Percentiles rank a stretch among this genome's conserved stretches.
phyloP scores from a whole-genome alignment of 768 basidiomycete species.

The Boletales sp. region DNA sequence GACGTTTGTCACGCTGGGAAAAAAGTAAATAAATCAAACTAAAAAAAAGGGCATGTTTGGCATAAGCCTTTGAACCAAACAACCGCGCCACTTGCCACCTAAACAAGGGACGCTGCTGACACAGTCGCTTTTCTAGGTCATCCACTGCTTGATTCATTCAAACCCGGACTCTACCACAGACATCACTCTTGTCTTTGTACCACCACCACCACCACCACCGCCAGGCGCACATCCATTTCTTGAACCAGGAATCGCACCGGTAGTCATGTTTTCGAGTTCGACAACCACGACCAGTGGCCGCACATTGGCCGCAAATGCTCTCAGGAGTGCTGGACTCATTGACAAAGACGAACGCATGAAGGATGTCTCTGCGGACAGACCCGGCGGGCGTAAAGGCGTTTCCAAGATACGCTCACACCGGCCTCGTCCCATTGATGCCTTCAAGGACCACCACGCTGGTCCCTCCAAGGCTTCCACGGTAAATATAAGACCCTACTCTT shows the following conservation, averaged over 20 bases:
- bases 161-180: constrained; percentile 7
- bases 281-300: constrained; percentile 57
- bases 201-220: constrained; percentile 15
- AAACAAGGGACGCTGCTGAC: constrained; percentile 23
- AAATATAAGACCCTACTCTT: constrained; percentile 50
- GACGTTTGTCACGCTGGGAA: constrained; percentile 17
- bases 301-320: constrained; percentile 55
- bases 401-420: constrained; percentile 60
- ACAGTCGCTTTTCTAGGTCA: constrained; percentile 17
- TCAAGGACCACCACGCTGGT: constrained; percentile 47
- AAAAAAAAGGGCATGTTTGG: constrained; percentile 19
- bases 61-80: constrained; percentile 24
- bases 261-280: constrained; percentile 55
- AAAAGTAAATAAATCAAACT: not conserved
- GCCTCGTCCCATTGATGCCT: constrained; percentile 54
- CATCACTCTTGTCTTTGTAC: constrained; percentile 17
- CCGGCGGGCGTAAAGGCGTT: constrained; percentile 70
- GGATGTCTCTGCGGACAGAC: constrained; percentile 58
- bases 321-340: constrained; percentile 71
- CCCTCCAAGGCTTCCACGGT: constrained; percentile 57
- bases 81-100: constrained; percentile 16
- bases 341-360: constrained; percentile 76
- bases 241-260: not conserved
- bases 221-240: not conserved
- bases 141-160: constrained; percentile 16